Base-by-base conservation (phyloP, 148 eudicot genomes). In the Oxyria digyna region DNA sequence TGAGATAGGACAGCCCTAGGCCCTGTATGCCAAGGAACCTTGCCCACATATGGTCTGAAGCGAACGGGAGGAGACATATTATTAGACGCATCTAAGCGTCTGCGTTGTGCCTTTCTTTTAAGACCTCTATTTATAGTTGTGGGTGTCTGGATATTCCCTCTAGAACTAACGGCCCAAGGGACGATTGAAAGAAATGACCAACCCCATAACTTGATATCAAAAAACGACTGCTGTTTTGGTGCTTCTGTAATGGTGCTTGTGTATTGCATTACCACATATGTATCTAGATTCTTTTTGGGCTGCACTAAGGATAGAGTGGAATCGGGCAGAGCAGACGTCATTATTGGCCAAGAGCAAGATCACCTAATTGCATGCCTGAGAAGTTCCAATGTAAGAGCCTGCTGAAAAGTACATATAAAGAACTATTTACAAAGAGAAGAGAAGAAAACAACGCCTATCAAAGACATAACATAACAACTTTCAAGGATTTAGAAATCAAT, bases 11-110 rank as follows among this genome's bases (percentile, higher is more conserved):
- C 83, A 29, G 84, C 99, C 72, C 99, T 83, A 42, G 85, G 74
- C 27, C 99, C 99, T 4, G 96, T 88, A 74, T 95, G 99, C 99
- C 97, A 95, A 24, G 99, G 97, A 71, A 95, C 97, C 76, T 87
- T 95, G 17, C 84, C 84, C 49, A 87, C 97, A 79, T 95, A 95
- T 9, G 99, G 99, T 71, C 99, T 84, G 69, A 91, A 95, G 67
- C 88, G 90, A 67, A 87, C 8, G 2, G 69, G 62, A 50, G 96
- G 82, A 75, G 74, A 41, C 24, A 63, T 69, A 41, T 27, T 33
- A 32, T 29, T 40, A 45, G 83, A 76, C 42, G 74, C 71, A 65
- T 70, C 71, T 71, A 50, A 18, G 20, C 57, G 49, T 65, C 45
- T 73, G 38, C 78, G 68, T 57, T 71, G 84, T 42, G 87, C 85